These are phyloP conservation scores for Backusella tuberculispora DNA, from an alignment of 192 early-diverging fungal genomes.

Conservation along the genomic window DNA sequence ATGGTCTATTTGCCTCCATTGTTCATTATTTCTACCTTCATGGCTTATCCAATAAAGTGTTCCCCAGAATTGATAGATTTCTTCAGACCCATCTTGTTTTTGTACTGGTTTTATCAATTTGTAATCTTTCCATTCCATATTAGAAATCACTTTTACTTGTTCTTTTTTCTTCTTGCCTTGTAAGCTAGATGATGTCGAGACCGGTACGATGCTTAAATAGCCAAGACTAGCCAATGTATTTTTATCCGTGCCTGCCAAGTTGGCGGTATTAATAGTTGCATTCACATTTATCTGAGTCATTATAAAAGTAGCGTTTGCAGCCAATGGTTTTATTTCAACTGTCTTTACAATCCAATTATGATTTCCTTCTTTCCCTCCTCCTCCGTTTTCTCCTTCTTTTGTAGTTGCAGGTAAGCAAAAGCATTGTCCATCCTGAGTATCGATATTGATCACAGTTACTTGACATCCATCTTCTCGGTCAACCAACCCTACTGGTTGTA, in stretches of 20 bases:
- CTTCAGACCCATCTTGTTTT: not conserved
- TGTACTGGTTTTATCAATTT: not conserved
- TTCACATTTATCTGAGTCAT: not conserved
- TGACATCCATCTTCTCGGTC: not conserved
- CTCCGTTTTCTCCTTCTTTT: not conserved
- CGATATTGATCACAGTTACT: not conserved
- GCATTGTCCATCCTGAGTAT: not conserved
- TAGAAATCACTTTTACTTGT: not conserved
- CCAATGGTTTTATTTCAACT: not conserved
- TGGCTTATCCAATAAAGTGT: not conserved
- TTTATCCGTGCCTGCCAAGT: not conserved
- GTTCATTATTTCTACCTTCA: not conserved
- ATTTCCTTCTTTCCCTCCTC: not conserved
- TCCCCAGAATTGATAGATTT: not conserved
- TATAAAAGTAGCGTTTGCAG: not conserved
- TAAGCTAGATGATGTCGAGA: too few species aligned
- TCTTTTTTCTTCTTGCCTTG: not conserved
- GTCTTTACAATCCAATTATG: conserved; percentile 9
- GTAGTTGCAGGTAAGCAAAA: not conserved
- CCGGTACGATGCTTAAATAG: conserved; percentile 2
- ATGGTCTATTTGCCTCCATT: conserved; percentile 1
- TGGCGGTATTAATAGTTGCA: not conserved
- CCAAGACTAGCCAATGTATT: not conserved
- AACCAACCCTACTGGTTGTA: not conserved
- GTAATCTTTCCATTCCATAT: not conserved